These are phyloP conservation scores for Torulaspora pretoriensis DNA, from an alignment of 1,139 yeast genomes.

Conservation along the genomic window DNA sequence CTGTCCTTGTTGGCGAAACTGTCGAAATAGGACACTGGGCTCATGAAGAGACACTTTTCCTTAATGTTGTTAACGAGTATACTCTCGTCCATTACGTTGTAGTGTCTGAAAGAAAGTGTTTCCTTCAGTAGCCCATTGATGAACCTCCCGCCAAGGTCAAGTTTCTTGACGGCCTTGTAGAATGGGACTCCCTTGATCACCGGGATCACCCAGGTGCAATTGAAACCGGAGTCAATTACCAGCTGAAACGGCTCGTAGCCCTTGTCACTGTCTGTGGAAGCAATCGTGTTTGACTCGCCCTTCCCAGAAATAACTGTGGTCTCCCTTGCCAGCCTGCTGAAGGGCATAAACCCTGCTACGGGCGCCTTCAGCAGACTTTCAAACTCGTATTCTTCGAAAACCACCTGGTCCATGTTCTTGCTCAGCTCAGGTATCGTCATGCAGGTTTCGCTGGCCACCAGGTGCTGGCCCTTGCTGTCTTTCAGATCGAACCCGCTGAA, in stretches of 20 bases:
- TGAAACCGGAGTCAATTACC: constrained; percentile 84
- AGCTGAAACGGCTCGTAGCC: constrained; percentile 46
- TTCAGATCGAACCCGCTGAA: constrained; percentile 30
- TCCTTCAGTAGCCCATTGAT: constrained; percentile 81
- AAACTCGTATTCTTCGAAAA: constrained; percentile 92
- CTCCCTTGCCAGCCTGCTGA: constrained; percentile 25
- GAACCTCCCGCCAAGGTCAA: constrained; percentile 74
- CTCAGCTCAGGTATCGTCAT: constrained; percentile 80
- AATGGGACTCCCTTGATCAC: constrained; percentile 73
- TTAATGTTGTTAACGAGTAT: constrained; percentile 79
- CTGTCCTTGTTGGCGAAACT: constrained; percentile 46
- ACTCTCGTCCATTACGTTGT: constrained; percentile 90
- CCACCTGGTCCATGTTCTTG: constrained; percentile 81
- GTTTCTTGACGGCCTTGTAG: constrained; percentile 71
- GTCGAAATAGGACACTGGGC: constrained; percentile 54
- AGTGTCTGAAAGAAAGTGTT: constrained; percentile 82
- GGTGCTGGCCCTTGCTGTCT: constrained; percentile 36
- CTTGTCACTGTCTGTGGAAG: constrained; percentile 5
- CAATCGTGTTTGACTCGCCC: constrained; percentile 13
- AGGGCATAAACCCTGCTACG: constrained; percentile 66
- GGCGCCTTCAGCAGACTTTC: constrained; percentile 46
- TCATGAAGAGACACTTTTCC: constrained; percentile 72
- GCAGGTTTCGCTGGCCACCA: constrained; percentile 59
- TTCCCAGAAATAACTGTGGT: constrained; percentile 21
- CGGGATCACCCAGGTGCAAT: constrained; percentile 84